Conservation (phyloP, 176 grass and related monocot genomes). For the Raddia guianensis region DNA sequence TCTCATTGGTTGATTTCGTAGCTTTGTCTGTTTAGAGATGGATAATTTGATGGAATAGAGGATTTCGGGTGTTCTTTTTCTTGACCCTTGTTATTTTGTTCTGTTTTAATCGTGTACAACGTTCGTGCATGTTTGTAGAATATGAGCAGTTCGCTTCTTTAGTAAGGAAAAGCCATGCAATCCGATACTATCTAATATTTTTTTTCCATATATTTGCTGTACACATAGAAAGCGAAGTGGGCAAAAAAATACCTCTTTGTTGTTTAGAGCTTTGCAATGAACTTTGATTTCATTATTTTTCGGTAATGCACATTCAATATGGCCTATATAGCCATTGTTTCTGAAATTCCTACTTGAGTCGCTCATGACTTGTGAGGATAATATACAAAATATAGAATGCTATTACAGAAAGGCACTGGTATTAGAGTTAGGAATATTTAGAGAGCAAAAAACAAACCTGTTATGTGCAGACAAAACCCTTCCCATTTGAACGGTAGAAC, state of each 20-base stretch:
- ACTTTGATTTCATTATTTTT: not conserved
- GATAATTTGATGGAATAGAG: not conserved
- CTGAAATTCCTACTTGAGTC: not conserved
- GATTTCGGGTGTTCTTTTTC: not conserved
- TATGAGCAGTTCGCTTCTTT: not conserved
- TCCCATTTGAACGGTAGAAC: not conserved
- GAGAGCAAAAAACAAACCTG: not conserved
- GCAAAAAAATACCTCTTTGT: not conserved
- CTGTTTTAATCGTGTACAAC: not conserved
- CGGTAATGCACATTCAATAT: not conserved
- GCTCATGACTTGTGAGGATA: not conserved
- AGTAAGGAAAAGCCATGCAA: not conserved
- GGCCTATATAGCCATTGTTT: not conserved
- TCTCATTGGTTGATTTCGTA: conserved; percentile 1
- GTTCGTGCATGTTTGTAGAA: not conserved
- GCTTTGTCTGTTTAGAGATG: not conserved
- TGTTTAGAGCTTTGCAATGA: not conserved
- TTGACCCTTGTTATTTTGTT: not conserved
- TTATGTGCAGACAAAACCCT: not conserved
- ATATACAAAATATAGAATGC: not conserved
- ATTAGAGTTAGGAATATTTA: not conserved
- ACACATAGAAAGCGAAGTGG: not conserved
- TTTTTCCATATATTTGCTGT: not conserved
- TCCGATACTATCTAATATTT: not conserved
- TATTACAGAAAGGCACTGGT: not conserved